Percentiles rank a stretch among this genome's conserved stretches.
phyloP scores from a whole-genome alignment of 331 rosid genomes.

The Spiraea crenata region DNA sequence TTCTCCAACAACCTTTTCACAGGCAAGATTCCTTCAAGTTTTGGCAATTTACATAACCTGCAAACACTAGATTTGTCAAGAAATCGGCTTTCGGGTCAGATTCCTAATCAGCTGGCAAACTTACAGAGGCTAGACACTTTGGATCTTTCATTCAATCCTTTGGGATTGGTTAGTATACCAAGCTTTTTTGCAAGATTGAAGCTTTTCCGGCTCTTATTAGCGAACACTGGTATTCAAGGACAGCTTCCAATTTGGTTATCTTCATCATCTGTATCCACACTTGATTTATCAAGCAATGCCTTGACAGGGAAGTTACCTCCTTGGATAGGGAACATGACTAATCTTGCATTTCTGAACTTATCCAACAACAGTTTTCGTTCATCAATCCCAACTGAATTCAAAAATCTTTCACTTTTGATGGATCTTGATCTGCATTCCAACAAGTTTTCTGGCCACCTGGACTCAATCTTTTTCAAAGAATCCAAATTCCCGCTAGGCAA shows the following conservation, averaged over 20 bases:
- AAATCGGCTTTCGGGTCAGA: constrained; percentile 37
- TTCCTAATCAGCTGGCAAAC: constrained; percentile 44
- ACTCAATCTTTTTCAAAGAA: constrained; percentile 30
- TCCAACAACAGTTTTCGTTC: constrained; percentile 53
- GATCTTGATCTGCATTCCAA: constrained; percentile 64
- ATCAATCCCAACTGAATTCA: constrained; percentile 42
- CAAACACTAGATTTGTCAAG: constrained; percentile 49
- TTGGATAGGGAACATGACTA: constrained; percentile 67
- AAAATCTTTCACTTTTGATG: constrained; percentile 43
- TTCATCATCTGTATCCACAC: constrained; percentile 43
- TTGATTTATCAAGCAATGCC: constrained; percentile 54
- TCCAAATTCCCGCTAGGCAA: constrained; percentile 44
- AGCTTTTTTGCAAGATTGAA: constrained; percentile 43
- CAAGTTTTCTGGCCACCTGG: constrained; percentile 35
- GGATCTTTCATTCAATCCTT: constrained; percentile 58
- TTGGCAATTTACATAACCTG: constrained; percentile 42
- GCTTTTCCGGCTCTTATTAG: constrained; percentile 44
- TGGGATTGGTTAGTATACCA: constrained; percentile 39
- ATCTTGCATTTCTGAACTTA: constrained; percentile 50
- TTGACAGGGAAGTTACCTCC: constrained; percentile 46
- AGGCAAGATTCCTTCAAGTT: constrained; percentile 49
- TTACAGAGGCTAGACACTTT: constrained; percentile 41
- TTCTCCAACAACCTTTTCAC: constrained; percentile 48
- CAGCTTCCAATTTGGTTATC: constrained; percentile 49
- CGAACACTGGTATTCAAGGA: constrained; percentile 47